Percentiles rank a stretch among this genome's conserved stretches.
phyloP scores from a whole-genome alignment of 352 stramenopile species.

The Globisporangium alternatum region DNA sequence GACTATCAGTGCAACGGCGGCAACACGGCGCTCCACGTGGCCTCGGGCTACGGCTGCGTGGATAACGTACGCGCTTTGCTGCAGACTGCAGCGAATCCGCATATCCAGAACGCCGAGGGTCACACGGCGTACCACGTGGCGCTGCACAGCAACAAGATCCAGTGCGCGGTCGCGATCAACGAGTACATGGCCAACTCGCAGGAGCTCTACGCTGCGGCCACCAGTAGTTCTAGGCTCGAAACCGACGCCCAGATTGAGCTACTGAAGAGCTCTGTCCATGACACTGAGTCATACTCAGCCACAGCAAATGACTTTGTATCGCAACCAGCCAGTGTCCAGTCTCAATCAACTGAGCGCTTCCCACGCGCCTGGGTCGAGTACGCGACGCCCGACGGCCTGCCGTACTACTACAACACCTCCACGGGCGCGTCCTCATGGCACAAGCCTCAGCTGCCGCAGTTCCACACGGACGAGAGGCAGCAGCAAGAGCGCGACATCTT shows the following conservation, averaged over 20 bases:
- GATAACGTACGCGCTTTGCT: conserved; percentile 52
- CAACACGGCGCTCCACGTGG: conserved; percentile 65
- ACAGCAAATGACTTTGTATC: conserved; percentile 3
- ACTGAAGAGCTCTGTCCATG: background rate
- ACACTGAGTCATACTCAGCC: too few species aligned
- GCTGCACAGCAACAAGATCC: conserved; percentile 54
- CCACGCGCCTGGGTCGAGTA: conserved; percentile 40
- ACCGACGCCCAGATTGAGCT: background rate
- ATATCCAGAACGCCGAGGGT: conserved; percentile 33
- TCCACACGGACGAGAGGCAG: background rate
- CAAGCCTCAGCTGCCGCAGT: conserved; percentile 10
- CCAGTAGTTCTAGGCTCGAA: background rate
- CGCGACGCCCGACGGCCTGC: conserved; percentile 45
- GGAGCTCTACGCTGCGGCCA: conserved; percentile 18
- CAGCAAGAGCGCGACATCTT: conserved; percentile 9
- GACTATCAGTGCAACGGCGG: conserved; percentile 46
- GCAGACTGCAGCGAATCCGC: conserved; percentile 53
- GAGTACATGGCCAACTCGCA: conserved; percentile 45
- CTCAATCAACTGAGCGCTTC: conserved; percentile 5
- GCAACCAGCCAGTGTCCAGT: background rate
- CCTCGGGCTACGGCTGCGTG: conserved; percentile 49
- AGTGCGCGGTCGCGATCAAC: conserved; percentile 48
- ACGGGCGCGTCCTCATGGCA: conserved; percentile 63
- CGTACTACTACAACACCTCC: conserved; percentile 65
- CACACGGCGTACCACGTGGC: conserved; percentile 55